Percentiles rank a stretch among this genome's conserved stretches.
Conservation (phyloP, 2,329 filamentous ascomycete species). For the Epichloe coenophiala region DNA sequence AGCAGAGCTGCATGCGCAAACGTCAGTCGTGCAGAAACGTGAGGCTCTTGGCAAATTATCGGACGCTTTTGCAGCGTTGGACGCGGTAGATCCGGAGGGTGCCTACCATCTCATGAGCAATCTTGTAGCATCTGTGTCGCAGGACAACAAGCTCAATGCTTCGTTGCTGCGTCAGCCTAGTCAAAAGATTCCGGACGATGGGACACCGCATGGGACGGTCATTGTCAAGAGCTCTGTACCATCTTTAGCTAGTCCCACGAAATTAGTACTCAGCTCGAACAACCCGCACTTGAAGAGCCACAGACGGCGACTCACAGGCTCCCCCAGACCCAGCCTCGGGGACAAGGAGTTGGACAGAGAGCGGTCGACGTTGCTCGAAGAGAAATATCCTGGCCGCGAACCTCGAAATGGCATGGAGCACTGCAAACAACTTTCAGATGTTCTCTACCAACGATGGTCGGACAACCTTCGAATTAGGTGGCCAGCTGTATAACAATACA, state of each 20-base stretch:
- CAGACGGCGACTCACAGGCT: conserved; percentile 46
- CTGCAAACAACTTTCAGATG: conserved; percentile 75
- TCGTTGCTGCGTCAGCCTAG: conserved; percentile 30
- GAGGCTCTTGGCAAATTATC: conserved; percentile 73
- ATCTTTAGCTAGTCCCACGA: conserved; percentile 34
- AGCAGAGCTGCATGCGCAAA: conserved; percentile 78
- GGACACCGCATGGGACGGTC: conserved; percentile 40
- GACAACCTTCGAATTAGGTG: conserved; percentile 66
- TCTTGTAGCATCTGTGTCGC: conserved; percentile 59
- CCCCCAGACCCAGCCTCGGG: conserved; percentile 21
- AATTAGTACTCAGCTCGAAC: conserved; percentile 63
- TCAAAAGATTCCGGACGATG: conserved; percentile 27
- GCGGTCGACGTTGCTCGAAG: conserved; percentile 32
- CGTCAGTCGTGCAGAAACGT: conserved; percentile 49
- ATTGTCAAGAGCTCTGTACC: conserved; percentile 39
- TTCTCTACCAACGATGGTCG: conserved; percentile 82
- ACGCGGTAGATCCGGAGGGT: conserved; percentile 81
- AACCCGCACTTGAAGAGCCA: conserved; percentile 80
- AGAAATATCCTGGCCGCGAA: conserved; percentile 41
- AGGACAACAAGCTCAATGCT: conserved; percentile 50
- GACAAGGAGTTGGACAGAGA: conserved; percentile 35
- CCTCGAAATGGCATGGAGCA: conserved; percentile 73
- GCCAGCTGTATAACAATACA: conserved; percentile 29
- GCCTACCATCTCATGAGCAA: conserved; percentile 72
- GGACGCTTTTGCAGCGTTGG: conserved; percentile 73